Evolutionary conservation across 2,329 filamentous ascomycete species (phyloP).

Genomic region (Claviceps citrina): DNA sequence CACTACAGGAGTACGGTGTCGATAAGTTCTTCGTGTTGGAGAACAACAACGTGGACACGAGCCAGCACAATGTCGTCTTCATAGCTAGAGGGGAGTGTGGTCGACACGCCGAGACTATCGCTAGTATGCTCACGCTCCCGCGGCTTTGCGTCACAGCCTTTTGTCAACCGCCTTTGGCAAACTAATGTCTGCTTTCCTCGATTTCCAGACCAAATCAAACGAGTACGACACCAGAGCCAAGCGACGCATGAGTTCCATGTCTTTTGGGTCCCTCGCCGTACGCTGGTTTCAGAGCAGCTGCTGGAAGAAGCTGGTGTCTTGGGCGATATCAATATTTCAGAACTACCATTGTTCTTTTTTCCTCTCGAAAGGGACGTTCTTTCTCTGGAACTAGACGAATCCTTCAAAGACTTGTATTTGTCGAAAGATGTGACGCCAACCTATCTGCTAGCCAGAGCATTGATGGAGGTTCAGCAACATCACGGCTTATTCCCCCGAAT

Average conservation of each 20-base stretch:
- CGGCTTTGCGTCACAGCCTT: background rate
- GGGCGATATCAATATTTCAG: constrained; percentile 77
- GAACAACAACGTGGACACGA: constrained; percentile 87
- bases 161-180: background rate
- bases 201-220: constrained; percentile 68
- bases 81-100: constrained; percentile 81
- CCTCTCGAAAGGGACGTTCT: constrained; percentile 82
- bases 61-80: constrained; percentile 89
- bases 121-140: constrained; percentile 46
- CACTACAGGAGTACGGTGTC: constrained; percentile 90
- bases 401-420: constrained; percentile 77
- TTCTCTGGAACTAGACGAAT: constrained; percentile 76
- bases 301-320: constrained; percentile 86
- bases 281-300: constrained; percentile 77
- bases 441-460: constrained; percentile 72
- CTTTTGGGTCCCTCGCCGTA: constrained; percentile 88
- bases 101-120: constrained; percentile 68
- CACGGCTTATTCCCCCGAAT: constrained; percentile 91
- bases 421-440: constrained; percentile 83
- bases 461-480: constrained; percentile 86
- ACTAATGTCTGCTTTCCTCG: constrained; percentile 18
- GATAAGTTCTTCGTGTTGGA: constrained; percentile 96
- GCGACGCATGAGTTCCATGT: constrained; percentile 92
- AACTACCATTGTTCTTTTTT: constrained; percentile 80
- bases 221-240: constrained; percentile 72